A percentile compares a stretch with the other conserved stretches of the same genome.
These are phyloP conservation scores for Remersonia thermophila DNA, from an alignment of 2,329 filamentous ascomycete species.

Conservation along the genomic window DNA sequence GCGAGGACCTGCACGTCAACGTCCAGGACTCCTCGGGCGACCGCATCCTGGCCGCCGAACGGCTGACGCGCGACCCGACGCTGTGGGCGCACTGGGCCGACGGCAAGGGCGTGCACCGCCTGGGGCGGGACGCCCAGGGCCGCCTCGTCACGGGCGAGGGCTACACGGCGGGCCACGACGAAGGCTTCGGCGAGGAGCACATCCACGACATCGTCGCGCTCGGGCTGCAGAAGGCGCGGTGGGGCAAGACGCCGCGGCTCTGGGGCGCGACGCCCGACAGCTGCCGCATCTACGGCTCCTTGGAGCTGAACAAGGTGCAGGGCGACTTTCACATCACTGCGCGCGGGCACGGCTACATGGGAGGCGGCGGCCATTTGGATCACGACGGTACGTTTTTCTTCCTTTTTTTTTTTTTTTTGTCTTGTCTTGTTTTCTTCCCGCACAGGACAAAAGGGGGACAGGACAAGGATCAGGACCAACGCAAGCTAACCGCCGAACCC, in stretches of 20 bases:
- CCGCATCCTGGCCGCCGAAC: conserved; percentile 68
- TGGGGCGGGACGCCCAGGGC: conserved; percentile 44
- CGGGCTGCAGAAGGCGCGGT: conserved; percentile 49
- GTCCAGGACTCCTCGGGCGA: conserved; percentile 93
- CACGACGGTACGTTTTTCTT: conserved; percentile 51
- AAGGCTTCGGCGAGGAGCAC: conserved; percentile 67
- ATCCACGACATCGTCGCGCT: conserved; percentile 82
- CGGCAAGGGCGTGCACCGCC: conserved; percentile 49
- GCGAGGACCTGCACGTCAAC: conserved; percentile 82
- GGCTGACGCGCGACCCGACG: conserved; percentile 65
- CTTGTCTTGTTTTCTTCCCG: too few relatives aligned
- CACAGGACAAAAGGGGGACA: too few relatives aligned
- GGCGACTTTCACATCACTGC: conserved; percentile 98
- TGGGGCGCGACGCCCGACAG: conserved; percentile 48
- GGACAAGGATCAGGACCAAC: too few relatives aligned
- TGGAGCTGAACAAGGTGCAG: conserved; percentile 93
- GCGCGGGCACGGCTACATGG: conserved; percentile 85
- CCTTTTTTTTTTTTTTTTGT: not conserved
- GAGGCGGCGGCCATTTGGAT: conserved; percentile 66
- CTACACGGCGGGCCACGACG: conserved; percentile 45
- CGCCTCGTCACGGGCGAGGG: conserved; percentile 44
- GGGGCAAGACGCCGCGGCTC: conserved; percentile 63
- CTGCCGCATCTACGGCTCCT: conserved; percentile 78
- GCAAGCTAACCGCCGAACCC: not conserved
- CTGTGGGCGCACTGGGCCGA: conserved; percentile 74